Evolutionary conservation across 768 basidiomycete genomes (phyloP), one percentile per base, ranked within the genome.

Genomic region (Mycena metata): DNA sequence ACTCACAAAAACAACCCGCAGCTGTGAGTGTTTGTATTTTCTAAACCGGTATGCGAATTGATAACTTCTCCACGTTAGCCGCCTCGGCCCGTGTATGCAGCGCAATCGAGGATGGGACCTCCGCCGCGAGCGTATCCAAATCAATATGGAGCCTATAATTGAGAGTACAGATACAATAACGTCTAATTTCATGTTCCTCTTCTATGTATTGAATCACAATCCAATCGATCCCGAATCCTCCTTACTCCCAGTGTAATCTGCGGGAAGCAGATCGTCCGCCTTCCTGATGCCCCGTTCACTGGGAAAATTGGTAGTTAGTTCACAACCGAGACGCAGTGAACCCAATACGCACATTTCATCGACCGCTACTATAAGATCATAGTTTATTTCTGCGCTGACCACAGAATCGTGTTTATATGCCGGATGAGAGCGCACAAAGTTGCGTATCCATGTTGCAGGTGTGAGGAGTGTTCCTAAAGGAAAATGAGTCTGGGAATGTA

Each of bases 391-490:
- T 74, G 94, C 87, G 57, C 85, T 92, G 21, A 99, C 95, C 57
- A 93, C 91, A n/a, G 96, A 97, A 80, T 99, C 96, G 56, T 89
- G 86, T 78, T 92, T 91, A 82, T 99, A 99, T n/a, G 83, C 86
- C 10, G 96, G 94, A 78, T 99, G 98, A 2, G 90, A 86, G 26
- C 90, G 89, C 47, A 99, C 93, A 80, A 98, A 99, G 52, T 92
- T 86, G 41, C 98, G 88, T 64, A 98, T 96, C 96, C 96, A 99
- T 5, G 90, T 89, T 13, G 98, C 98, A 9, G 95, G 89, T 0
- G 98, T 98, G 76, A 89, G 78, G 26, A 98, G 83, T 8, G 90
- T 84, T 23, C 95, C 96, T 96, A 64, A 26, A 56, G 59, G 57
- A 58, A 19, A 36, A 9, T 39, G 33, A 54, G 51, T 30, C 23